Conservation (phyloP, 129 eudicot species). For the Scalesia atractyloides region DNA sequence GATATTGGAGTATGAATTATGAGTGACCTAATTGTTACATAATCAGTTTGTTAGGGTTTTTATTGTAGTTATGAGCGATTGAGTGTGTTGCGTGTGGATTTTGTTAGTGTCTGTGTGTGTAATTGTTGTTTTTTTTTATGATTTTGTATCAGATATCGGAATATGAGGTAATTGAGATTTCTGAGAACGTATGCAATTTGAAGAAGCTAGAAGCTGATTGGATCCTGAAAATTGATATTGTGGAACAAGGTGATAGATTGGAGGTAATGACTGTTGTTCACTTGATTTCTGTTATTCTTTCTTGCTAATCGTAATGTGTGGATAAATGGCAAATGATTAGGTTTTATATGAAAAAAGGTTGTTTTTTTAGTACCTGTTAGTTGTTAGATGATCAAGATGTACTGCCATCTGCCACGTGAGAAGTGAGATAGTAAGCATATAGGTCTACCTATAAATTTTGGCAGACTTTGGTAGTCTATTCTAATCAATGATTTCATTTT, state of each 20-base stretch:
- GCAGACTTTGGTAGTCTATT: background rate
- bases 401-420: background rate
- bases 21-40: conserved; percentile 16
- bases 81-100: background rate
- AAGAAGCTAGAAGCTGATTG: conserved; percentile 99
- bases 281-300: background rate
- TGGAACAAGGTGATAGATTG: conserved; percentile 82
- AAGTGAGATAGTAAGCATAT: background rate
- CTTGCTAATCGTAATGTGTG: background rate
- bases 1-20: conserved; percentile 1
- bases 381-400: background rate
- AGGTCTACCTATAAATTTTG: background rate
- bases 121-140: conserved; percentile 11
- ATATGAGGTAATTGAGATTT: conserved; percentile 78
- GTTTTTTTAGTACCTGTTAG: too few relatives aligned
- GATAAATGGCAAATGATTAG: conserved; percentile 18
- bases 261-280: conserved; percentile 45
- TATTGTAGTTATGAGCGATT: background rate
- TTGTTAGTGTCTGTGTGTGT: background rate
- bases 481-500: background rate
- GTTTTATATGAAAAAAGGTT: background rate
- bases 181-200: conserved; percentile 93
- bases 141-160: conserved; percentile 61
- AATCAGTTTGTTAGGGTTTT: background rate
- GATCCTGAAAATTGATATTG: conserved; percentile 92